Evolutionary conservation across 495 filamentous ascomycete species (phyloP).

Genomic region (Cryomyces minteri): DNA sequence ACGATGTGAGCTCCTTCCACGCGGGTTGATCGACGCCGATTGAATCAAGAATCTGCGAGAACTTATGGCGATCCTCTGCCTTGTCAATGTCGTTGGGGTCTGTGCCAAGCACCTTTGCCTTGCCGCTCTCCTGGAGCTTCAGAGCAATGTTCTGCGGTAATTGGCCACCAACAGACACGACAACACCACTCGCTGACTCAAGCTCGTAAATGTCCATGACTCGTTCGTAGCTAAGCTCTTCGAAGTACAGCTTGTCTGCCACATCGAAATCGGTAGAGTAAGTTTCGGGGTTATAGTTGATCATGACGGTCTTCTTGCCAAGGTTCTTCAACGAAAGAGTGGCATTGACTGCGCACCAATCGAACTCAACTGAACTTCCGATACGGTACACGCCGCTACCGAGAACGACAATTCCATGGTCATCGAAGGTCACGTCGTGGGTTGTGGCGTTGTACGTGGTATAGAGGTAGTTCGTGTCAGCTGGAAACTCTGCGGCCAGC

Average conservation of each 20-base stretch:
- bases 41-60: slow-evolving; percentile 88
- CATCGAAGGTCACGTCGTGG: slow-evolving; percentile 89
- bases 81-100: slow-evolving; percentile 89
- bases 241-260: slow-evolving; percentile 92
- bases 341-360: slow-evolving; percentile 96
- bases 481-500: slow-evolving; percentile 93
- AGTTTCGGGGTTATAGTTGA: slow-evolving; percentile 92
- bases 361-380: slow-evolving; percentile 93
- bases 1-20: slow-evolving; percentile 92
- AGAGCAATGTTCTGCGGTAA: slow-evolving; percentile 95
- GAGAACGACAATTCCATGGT: slow-evolving; percentile 77
- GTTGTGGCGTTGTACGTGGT: slow-evolving; percentile 96
- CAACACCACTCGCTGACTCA: slow-evolving; percentile 70
- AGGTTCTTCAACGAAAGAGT: slow-evolving; percentile 69
- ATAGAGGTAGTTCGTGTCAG: slow-evolving; percentile 91
- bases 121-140: slow-evolving; percentile 77
- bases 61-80: slow-evolving; percentile 95
- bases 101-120: slow-evolving; percentile 78
- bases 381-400: slow-evolving; percentile 94
- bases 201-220: slow-evolving; percentile 99
- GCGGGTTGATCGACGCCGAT: slow-evolving; percentile 95
- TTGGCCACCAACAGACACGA: slow-evolving; percentile 90
- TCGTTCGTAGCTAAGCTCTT: slow-evolving; percentile 90
- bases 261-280: slow-evolving; percentile 80
- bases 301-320: slow-evolving; percentile 97